Base-by-base conservation (phyloP, 2,329 filamentous ascomycete genomes). In the Spiromastix sp. region DNA sequence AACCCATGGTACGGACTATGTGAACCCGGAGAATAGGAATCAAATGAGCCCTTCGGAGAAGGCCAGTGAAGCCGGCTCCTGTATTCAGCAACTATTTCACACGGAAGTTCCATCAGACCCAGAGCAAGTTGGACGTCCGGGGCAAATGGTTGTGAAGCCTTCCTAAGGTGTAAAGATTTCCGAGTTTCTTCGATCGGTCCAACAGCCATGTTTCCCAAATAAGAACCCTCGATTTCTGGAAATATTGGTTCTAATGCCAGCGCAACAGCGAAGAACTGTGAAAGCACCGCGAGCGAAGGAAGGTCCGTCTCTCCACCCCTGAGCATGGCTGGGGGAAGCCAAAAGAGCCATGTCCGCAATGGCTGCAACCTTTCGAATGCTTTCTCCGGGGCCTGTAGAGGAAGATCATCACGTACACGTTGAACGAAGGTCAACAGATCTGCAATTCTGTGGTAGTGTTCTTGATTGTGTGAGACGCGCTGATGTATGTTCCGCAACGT, bases 341-440 rank as follows among this genome's bases (percentile, higher is more conserved):
- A 96, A 62, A 96, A 94, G 11, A 96, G 74, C 86, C 89, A 95
- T 48, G 84, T 83, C 37, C 87, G 75, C 40, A 98, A 72, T 7
- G 85, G 80, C 44, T 93, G 87, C 8, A 96, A 74, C 44, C 87
- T 82, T 51, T 86, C 81, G 55, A 95, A 96, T 52, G 93, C 85
- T 54, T 93, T 79, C 43, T 85, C 80, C 16, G 86, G 77, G 16
- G 78, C 76, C 44, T 81, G 71, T 9, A 72, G 71, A 4, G 79
- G 76, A 52, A 77, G 76, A 45, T 84, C 77, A 55, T 81, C 77
- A 51, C 77, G 77, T 38, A 83, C 71, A 27, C 78, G 73, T 59
- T 81, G 78, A 44, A 86, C 67, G 60, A 86, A 86, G 40, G 71
- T 74, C 47, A 81, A 71, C 42, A 87, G 65, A 50, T 84, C 77